Percentiles rank a stretch among this genome's conserved stretches.
These are phyloP conservation scores for Phallus indusiatus DNA, from an alignment of 768 basidiomycete species.

Conservation along the genomic window DNA sequence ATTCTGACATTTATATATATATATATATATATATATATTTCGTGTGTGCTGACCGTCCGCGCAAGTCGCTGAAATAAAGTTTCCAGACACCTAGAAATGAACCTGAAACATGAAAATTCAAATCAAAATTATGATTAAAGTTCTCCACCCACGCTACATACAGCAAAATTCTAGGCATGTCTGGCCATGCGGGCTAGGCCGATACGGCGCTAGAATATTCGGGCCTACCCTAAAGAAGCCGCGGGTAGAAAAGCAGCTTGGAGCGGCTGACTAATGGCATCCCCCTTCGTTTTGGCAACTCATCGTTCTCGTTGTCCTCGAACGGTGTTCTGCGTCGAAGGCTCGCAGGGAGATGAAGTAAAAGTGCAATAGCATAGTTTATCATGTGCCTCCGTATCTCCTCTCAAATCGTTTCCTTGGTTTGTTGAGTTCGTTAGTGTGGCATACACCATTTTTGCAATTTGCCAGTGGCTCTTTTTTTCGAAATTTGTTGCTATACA, in stretches of 20 bases:
- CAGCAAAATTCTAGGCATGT: slow-evolving; percentile 17
- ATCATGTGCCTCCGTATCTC: slow-evolving; percentile 74
- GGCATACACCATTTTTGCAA: slow-evolving; percentile 47
- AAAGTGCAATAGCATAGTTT: slow-evolving; percentile 79
- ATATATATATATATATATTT: no score
- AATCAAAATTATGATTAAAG: not conserved
- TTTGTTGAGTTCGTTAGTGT: slow-evolving; percentile 72
- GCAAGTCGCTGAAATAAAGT: no score
- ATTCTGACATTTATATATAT: no score
- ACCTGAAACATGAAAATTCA: not conserved
- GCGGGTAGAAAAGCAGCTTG: not conserved
- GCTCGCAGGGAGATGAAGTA: slow-evolving; percentile 88
- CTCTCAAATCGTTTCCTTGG: slow-evolving; percentile 47
- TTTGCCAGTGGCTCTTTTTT: no score
- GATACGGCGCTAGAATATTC: slow-evolving; percentile 36
- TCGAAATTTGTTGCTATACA: no score
- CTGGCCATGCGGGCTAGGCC: slow-evolving; percentile 80
- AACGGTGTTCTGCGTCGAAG: slow-evolving; percentile 34
- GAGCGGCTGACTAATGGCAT: not conserved
- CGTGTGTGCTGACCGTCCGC: no score
- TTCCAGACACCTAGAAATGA: not conserved
- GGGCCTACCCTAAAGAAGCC: slow-evolving; percentile 14
- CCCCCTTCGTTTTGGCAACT: slow-evolving; percentile 28
- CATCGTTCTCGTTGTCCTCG: slow-evolving; percentile 29
- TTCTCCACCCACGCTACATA: not conserved